A percentile compares a stretch with the other conserved stretches of the same genome.
Conservation (phyloP, 306 rosid species). For the Vachellia collinsii region DNA sequence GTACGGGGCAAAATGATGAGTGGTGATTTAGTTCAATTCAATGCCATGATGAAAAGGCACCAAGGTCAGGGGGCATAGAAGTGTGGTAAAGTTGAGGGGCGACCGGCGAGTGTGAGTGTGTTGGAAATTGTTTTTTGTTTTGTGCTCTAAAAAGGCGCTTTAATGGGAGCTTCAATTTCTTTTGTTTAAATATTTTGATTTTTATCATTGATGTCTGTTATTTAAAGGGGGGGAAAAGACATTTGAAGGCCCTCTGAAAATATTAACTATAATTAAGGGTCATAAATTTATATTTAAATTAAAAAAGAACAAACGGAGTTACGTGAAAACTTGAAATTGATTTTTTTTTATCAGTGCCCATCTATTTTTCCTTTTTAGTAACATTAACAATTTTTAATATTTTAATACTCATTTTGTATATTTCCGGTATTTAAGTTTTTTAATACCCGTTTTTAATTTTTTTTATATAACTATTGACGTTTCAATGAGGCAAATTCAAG, state of each 20-base stretch:
- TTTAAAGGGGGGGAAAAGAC: too few relatives aligned
- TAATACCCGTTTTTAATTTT: background rate
- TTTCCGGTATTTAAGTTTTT: too few relatives aligned
- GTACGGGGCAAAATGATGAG: constrained; percentile 33
- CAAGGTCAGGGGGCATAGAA: constrained; percentile 5
- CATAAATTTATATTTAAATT: too few relatives aligned
- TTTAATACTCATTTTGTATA: too few relatives aligned
- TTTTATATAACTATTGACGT: too few relatives aligned
- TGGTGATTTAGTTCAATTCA: constrained; percentile 35
- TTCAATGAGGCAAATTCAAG: too few relatives aligned
- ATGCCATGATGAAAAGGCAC: constrained; percentile 36
- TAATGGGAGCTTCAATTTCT: background rate
- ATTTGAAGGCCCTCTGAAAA: too few relatives aligned
- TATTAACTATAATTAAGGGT: too few relatives aligned
- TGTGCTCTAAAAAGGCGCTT: constrained; percentile 5
- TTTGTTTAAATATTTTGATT: background rate
- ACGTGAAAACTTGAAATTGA: too few relatives aligned
- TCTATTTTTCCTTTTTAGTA: background rate
- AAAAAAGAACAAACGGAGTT: too few relatives aligned
- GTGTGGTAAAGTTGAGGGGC: constrained; percentile 31
- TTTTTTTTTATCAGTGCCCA: background rate
- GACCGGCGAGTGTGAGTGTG: background rate
- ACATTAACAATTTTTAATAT: background rate
- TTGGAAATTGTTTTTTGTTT: background rate
- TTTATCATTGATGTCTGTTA: too few relatives aligned